A percentile compares a stretch with the other conserved stretches of the same genome.
phyloP scores from a whole-genome alignment of 495 filamentous ascomycete genomes.

The Echria macrotheca region DNA sequence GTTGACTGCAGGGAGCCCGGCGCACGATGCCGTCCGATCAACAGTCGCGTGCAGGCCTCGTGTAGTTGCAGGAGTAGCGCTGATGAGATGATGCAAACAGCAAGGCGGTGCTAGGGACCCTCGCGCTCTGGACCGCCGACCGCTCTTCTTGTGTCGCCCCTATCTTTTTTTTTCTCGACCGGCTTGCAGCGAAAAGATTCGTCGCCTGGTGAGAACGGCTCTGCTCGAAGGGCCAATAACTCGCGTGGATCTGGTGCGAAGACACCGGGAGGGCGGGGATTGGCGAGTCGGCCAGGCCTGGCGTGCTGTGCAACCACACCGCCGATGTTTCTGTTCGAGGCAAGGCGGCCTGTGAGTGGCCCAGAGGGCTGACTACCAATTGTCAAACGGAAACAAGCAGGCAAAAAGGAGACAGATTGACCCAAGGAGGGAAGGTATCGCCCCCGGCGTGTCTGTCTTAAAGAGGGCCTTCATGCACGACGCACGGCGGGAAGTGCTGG shows the following conservation, averaged over 20 bases:
- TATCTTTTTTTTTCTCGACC: conserved; percentile 15
- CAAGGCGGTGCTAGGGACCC: not conserved
- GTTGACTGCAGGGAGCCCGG: not conserved
- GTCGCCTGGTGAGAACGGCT: conserved; percentile 19
- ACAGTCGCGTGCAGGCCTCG: conserved; percentile 2
- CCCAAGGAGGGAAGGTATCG: conserved; percentile 5
- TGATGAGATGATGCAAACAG: not conserved
- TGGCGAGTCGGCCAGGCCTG: conserved; percentile 22
- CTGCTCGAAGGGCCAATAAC: conserved; percentile 25
- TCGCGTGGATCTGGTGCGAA: conserved; percentile 20
- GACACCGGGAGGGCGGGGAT: conserved; percentile 22
- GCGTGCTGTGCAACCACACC: conserved; percentile 29
- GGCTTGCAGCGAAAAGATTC: conserved; percentile 21
- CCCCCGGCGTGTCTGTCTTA: conserved; percentile 10
- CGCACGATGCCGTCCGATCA: not conserved
- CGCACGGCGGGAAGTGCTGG: conserved; percentile 19
- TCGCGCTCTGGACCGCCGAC: no score
- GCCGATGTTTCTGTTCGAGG: conserved; percentile 18
- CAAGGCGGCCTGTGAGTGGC: conserved; percentile 20
- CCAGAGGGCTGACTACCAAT: conserved; percentile 9
- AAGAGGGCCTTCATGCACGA: conserved; percentile 29
- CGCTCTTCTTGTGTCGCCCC: conserved; percentile 11
- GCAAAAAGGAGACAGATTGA: conserved; percentile 17
- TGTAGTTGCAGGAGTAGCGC: not conserved
- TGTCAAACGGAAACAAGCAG: conserved; percentile 24